Evolutionary conservation across 306 rosid genomes (phyloP), one percentile per base, ranked within the genome.

Genomic region (Prunus kanzakura): DNA sequence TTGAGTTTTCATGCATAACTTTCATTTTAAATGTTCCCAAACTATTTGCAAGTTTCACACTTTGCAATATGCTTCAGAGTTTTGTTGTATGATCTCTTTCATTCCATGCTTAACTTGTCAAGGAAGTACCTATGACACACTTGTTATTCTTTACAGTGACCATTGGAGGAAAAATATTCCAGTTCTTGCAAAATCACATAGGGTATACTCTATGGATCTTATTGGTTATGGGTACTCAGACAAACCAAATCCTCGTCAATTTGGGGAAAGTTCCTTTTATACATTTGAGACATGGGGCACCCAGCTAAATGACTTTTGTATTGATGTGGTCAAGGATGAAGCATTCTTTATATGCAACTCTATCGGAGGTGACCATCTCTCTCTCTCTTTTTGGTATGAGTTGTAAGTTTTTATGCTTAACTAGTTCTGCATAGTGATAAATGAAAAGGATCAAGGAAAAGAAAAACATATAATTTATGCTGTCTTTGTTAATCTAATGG

Each of bases 221-320:
- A 87, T 94, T 81, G 98, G 98, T 74, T 94, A 94, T 80, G 98
- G 98, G 84, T 94, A 90, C 82, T 94, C 98, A 0, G 97, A 91
- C 85, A 94, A 92, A 77, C 98, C 98, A 70, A 88, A 89, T 73
- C 98, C 97, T 81, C 89, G 88, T 35, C 82, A 78, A 80, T 81
- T 91, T 29, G 84, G 87, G 65, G 91, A 84, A 25, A 76, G 71
- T 69, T 65, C 84, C 67, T 92, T 90, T 85, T 94, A 94, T 84
- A 83, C 96, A 52, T 91, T 91, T 73, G 97, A 94, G 80, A 94
- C 96, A 16, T 94, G 98, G 97, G 98, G 95, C 20, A n/a, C 88
- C 79, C 98, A 91, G 76, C 67, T 90, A 66, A 94, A 91, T 81
- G 93, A 94, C 14, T 94, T 92, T 76, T 90, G 96, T 69, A 57